These are phyloP conservation scores for Toxoplasma gondii DNA, from an alignment of 169 alveolate genomes.

Conservation along the genomic window DNA sequence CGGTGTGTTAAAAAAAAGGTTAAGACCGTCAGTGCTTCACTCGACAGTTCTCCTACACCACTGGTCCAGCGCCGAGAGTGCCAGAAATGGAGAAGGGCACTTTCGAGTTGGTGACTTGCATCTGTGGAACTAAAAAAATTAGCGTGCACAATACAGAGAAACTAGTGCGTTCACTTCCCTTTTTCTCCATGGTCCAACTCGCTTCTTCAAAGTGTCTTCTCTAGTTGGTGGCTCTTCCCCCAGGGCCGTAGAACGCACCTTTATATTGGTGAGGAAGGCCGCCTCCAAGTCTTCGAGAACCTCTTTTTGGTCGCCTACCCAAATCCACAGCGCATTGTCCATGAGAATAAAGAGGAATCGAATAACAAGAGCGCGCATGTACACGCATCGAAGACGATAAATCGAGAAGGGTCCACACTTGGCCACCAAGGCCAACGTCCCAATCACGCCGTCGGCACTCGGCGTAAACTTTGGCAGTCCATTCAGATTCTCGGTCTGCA, in stretches of 20 bases:
- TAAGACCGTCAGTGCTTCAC: too few species aligned
- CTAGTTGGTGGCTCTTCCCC: not conserved
- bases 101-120: too few species aligned
- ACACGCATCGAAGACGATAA: not conserved
- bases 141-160: too few species aligned
- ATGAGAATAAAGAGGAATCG: constrained; percentile 6
- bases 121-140: too few species aligned
- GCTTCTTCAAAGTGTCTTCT: not conserved
- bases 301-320: constrained; percentile 31
- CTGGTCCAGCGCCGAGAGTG: too few species aligned
- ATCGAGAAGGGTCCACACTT: not conserved
- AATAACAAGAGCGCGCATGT: not conserved
- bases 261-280: not conserved
- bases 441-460: not conserved
- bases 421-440: not conserved
- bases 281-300: constrained; percentile 23
- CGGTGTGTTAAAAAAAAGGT: too few species aligned
- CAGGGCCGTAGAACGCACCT: not conserved
- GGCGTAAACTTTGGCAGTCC: not conserved
- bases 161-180: too few species aligned
- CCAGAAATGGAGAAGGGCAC: too few species aligned
- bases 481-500: not conserved
- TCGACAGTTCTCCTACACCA: too few species aligned
- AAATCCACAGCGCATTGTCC: constrained; percentile 10
- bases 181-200: too few species aligned